Evolutionary conservation across 192 early-diverging fungal genomes (phyloP), one percentile per base, ranked within the genome.

Genomic region (Linderina pennispora): DNA sequence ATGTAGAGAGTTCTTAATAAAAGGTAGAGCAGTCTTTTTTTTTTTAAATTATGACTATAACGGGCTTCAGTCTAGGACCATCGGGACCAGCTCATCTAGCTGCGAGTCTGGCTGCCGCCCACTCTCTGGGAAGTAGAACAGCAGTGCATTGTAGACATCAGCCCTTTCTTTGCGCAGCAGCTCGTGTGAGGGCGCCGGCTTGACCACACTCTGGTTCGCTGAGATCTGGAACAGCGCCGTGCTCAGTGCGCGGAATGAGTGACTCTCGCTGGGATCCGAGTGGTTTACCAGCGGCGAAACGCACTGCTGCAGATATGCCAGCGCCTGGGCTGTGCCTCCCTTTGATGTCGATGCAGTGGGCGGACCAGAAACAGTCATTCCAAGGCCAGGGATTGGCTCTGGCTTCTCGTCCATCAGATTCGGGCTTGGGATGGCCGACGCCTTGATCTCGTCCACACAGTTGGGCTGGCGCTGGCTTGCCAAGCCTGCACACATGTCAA

Each of bases 251-350:
- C 67, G 62, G 54, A 70, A 70, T 35, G 50, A 36, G 40, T 62
- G 61, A 26, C 53, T 50, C 31, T 72, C 59, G 36, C 28, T 45
- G 11, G 38, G 32, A 24, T 72, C 63, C 21, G 54, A 25, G 38
- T 79, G 75, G 47, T 95, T 72, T 5, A 98, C 89, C 8, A 89
- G 74, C 17, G 76, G 76, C 1, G 78, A 63, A 9, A 98, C 62
- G 4, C 82, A 59, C 4, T 65, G 80, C 53, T 89, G 86, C 28
- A 98, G 74, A 49, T 87, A 98, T 21, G 77, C 59, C 8, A 98
- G 74, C 1, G 93, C 90, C 22, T 44, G 48, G 3, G 66, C 43
- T n/a, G 76, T 55, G 20, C 19, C 24, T n/a, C 28, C 28, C 15
- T n/a, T n/a, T 45, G 16, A 31, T 5, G 28, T 11, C 6, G 28